These are phyloP conservation scores for Fusarium sp. DNA, from an alignment of 2,329 filamentous ascomycete species.

Conservation along the genomic window DNA sequence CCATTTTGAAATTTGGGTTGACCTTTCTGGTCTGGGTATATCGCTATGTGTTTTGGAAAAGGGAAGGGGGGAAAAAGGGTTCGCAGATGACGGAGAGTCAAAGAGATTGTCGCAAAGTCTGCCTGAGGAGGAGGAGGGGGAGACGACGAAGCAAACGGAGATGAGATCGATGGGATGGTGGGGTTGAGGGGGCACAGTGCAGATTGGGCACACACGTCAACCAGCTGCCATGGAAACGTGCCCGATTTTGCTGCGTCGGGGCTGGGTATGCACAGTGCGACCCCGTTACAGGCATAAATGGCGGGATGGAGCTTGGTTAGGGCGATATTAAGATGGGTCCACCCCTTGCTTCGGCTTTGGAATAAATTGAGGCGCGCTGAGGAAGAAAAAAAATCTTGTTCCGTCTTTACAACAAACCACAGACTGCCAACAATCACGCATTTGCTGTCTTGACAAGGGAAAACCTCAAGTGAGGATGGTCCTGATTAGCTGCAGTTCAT, in stretches of 20 bases:
- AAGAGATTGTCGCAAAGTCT: constrained; percentile 48
- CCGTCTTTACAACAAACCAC: constrained; percentile 12
- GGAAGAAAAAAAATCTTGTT: constrained; percentile 17
- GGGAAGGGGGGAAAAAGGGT: background rate
- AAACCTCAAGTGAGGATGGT: constrained; percentile 12
- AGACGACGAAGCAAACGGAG: constrained; percentile 23
- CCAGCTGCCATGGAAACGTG: constrained; percentile 23
- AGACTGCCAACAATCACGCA: background rate
- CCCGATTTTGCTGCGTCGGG: background rate
- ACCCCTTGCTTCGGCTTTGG: background rate
- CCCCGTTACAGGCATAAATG: constrained; percentile 43
- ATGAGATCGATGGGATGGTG: constrained; percentile 45
- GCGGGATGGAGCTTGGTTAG: constrained; percentile 39
- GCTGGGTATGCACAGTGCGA: constrained; percentile 35
- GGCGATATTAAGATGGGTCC: constrained; percentile 30
- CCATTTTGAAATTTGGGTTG: constrained; percentile 39
- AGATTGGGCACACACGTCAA: constrained; percentile 41
- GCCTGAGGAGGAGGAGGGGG: constrained; percentile 37
- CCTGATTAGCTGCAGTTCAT: background rate
- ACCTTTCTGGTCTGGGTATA: constrained; percentile 22
- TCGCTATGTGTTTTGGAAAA: constrained; percentile 8
- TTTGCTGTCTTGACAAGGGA: background rate
- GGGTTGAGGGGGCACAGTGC: constrained; percentile 52
- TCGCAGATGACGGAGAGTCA: background rate
- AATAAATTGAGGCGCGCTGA: constrained; percentile 29